Evolutionary conservation across 768 basidiomycete genomes (phyloP).

Genomic region (Grammothele lineata): DNA sequence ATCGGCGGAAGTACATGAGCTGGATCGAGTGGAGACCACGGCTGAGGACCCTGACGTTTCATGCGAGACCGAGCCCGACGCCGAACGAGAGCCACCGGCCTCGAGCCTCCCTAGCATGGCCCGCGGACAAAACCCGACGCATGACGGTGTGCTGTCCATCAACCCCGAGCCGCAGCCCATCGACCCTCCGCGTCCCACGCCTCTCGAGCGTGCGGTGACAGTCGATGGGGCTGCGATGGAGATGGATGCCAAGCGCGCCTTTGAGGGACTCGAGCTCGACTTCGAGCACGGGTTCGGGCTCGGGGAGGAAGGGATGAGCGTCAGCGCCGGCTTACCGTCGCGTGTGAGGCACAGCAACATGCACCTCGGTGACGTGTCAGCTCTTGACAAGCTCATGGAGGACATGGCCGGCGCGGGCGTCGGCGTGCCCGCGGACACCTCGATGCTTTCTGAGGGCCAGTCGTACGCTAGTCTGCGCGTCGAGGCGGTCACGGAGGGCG

Average conservation of each 20-base stretch:
- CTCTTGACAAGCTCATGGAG: constrained; percentile 38
- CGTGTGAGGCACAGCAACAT: constrained; percentile 9
- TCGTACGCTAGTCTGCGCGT: constrained; percentile 17
- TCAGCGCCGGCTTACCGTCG: constrained; percentile 7
- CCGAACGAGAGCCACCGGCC: not conserved
- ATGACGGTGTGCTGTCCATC: constrained; percentile 31
- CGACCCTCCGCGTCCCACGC: constrained; percentile 29
- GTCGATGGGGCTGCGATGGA: constrained; percentile 7
- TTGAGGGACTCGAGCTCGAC: constrained; percentile 24
- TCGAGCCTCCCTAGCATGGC: constrained; percentile 1
- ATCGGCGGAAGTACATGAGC: too few relatives aligned
- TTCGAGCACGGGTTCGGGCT: constrained; percentile 16
- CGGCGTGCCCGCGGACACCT: constrained; percentile 1
- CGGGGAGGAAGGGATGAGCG: constrained; percentile 13
- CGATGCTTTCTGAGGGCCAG: constrained; percentile 4
- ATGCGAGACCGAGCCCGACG: not conserved
- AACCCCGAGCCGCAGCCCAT: constrained; percentile 29
- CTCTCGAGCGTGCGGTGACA: constrained; percentile 22
- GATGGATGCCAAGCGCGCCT: constrained; percentile 10
- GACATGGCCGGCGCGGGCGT: constrained; percentile 20
- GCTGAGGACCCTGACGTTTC: constrained; percentile 1
- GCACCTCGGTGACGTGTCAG: constrained; percentile 34
- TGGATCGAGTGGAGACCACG: not conserved
- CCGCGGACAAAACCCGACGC: constrained; percentile 22
- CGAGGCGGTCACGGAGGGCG: constrained; percentile 31